phyloP scores from a whole-genome alignment of 129 eudicot species.

The Artemisia annua region DNA sequence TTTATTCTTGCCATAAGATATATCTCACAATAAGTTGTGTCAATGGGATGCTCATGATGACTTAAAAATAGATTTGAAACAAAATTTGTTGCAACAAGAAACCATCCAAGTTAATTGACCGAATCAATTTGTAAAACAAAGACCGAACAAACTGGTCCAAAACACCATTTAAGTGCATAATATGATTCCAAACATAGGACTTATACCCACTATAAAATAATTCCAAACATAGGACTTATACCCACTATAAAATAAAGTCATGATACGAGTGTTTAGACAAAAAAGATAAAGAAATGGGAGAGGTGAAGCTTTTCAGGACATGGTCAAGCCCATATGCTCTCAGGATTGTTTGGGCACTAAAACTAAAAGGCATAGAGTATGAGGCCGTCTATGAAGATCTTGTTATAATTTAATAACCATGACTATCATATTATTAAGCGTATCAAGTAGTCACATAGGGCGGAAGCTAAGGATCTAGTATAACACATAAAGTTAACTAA shows the following conservation, averaged over 20 bases:
- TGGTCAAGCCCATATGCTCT: slow-evolving; percentile 71
- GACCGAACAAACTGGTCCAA: background rate
- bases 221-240: background rate
- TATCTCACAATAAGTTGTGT: too few species aligned
- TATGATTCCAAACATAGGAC: background rate
- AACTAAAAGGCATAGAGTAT: slow-evolving; percentile 23
- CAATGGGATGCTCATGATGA: too few species aligned
- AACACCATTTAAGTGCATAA: background rate
- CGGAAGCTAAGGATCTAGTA: too few species aligned
- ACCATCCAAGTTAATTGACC: background rate
- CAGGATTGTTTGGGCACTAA: slow-evolving; percentile 59
- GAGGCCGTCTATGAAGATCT: slow-evolving; percentile 25
- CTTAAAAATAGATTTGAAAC: too few species aligned
- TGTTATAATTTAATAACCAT: too few species aligned
- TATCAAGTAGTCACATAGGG: too few species aligned
- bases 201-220: background rate
- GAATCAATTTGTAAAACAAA: background rate
- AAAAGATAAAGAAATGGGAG: slow-evolving; percentile 32
- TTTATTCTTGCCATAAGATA: too few species aligned
- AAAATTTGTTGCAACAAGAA: background rate
- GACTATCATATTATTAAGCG: too few species aligned
- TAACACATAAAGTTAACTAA: too few species aligned
- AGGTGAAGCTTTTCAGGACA: slow-evolving; percentile 62
- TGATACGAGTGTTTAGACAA: background rate
- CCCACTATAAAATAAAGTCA: slow-evolving; percentile 4